Evolutionary conservation across 371 early-diverging fungal genomes (phyloP).

Genomic region (Blakeslea trispora): DNA sequence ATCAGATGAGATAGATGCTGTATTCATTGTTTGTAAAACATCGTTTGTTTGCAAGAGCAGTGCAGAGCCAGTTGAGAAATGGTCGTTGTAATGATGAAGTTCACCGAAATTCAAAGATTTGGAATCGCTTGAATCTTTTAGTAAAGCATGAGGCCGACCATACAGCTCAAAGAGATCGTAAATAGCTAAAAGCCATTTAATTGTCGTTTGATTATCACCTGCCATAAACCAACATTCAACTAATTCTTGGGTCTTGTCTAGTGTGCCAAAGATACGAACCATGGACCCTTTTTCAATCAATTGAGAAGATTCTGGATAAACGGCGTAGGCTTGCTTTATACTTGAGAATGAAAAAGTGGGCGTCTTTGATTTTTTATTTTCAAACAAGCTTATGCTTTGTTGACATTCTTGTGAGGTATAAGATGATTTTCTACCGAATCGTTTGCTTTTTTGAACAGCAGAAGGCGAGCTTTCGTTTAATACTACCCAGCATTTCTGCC

Average conservation of each 20-base stretch:
- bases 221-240: constrained; percentile 46
- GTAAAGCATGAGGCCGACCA: constrained; percentile 40
- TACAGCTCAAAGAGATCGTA: constrained; percentile 54
- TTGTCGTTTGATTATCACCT: constrained; percentile 34
- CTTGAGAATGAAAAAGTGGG: constrained; percentile 53
- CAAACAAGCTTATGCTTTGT: constrained; percentile 40
- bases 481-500: constrained; percentile 63
- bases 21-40: constrained; percentile 24
- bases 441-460: constrained; percentile 28
- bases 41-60: constrained; percentile 40
- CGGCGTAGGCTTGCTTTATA: constrained; percentile 67
- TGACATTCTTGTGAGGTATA: constrained; percentile 25
- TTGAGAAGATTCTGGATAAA: constrained; percentile 65
- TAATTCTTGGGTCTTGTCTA: constrained; percentile 14
- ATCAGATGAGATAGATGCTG: not conserved
- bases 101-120: constrained; percentile 41
- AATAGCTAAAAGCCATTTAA: constrained; percentile 40
- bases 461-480: constrained; percentile 34
- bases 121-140: constrained; percentile 25
- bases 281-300: constrained; percentile 49
- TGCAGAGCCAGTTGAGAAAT: constrained; percentile 23
- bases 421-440: constrained; percentile 34
- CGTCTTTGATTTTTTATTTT: constrained; percentile 56
- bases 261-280: constrained; percentile 46
- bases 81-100: constrained; percentile 10